phyloP scores from a whole-genome alignment of 106 monocot genomes.

The Dendrobium officinale region DNA sequence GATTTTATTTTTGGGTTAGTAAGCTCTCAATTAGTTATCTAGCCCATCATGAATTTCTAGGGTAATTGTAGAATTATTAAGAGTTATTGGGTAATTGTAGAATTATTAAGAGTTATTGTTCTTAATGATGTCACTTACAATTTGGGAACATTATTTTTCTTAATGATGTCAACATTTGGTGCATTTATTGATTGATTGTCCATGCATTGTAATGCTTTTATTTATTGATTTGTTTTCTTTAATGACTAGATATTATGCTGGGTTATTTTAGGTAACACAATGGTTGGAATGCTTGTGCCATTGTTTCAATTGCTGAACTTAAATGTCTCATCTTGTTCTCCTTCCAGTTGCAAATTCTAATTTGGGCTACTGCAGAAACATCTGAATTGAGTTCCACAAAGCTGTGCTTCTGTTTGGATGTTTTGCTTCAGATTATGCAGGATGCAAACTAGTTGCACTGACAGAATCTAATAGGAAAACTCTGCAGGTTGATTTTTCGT shows the following conservation, averaged over 20 bases:
- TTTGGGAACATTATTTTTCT: no score
- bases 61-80: no score
- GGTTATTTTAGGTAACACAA: neutral
- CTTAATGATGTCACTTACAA: no score
- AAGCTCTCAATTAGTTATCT: no score
- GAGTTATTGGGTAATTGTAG: no score
- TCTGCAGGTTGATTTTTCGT: neutral
- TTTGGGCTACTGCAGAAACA: neutral
- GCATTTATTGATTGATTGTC: neutral
- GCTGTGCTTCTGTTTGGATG: neutral
- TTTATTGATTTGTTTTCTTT: neutral
- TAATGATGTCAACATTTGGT: neutral
- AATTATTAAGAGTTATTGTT: no score
- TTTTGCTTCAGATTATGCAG: neutral
- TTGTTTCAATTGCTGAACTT: neutral
- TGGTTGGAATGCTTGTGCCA: neutral
- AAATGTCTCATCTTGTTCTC: neutral
- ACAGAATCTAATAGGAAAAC: neutral
- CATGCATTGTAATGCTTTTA: neutral
- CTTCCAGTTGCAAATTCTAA: neutral
- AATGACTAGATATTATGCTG: neutral
- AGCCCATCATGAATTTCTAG: no score
- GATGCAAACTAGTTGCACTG: neutral
- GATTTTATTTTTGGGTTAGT: no score
- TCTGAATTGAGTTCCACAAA: neutral